Evolutionary conservation across 805 yeast species (phyloP).

Genomic region (Candida xiaguanensis): DNA sequence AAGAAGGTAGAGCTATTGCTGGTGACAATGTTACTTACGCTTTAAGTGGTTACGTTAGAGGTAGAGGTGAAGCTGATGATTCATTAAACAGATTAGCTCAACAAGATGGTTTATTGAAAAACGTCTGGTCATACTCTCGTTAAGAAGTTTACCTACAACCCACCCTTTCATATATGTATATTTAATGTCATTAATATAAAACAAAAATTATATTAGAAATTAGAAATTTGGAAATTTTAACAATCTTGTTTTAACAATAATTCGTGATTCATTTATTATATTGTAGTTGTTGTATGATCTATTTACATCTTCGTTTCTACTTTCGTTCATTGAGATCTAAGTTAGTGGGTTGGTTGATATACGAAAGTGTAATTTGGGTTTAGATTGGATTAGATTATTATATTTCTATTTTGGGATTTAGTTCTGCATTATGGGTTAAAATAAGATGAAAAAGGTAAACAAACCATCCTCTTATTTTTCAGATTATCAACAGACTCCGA

Average conservation of each 20-base stretch:
- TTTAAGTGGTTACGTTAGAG: constrained; percentile 94
- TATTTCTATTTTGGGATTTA: neutral
- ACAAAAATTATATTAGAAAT: constrained; percentile 3
- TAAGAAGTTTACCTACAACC: constrained; percentile 36
- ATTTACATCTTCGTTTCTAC: no score
- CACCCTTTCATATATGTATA: constrained; percentile 10
- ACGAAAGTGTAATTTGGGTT: neutral
- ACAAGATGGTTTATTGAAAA: constrained; percentile 95
- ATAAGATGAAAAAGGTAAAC: neutral
- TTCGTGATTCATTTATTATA: no score
- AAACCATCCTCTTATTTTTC: neutral
- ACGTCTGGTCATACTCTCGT: constrained; percentile 94
- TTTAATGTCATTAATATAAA: constrained; percentile 10
- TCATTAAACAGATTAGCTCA: constrained; percentile 99
- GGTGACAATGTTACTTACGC: constrained; percentile 93
- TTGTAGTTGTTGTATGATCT: no score
- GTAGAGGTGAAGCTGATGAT: constrained; percentile 99
- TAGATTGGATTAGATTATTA: neutral
- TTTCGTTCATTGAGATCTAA: no score
- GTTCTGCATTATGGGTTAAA: neutral
- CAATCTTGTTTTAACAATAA: no score
- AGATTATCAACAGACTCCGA: neutral
- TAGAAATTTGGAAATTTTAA: no score
- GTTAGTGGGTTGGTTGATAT: no score
- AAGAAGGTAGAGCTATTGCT: constrained; percentile 90